A percentile compares a stretch with the other conserved stretches of the same genome.
Evolutionary conservation across 257 asterid species (phyloP).

Genomic region (Echium plantagineum): DNA sequence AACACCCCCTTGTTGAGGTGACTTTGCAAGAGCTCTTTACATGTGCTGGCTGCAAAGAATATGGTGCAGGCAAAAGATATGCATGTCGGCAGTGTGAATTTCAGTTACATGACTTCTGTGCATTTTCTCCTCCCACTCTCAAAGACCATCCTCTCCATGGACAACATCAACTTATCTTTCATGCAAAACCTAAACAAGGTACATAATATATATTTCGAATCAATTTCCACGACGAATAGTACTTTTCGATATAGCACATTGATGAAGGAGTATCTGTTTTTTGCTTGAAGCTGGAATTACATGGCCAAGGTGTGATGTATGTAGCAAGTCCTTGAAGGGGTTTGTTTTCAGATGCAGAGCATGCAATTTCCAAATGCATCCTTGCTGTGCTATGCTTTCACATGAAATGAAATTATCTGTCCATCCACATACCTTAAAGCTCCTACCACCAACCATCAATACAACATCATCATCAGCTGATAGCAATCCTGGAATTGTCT

Average conservation of each 20-base stretch:
- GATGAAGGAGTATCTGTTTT: neutral
- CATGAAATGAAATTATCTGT: slow-evolving; percentile 24
- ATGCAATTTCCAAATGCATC: slow-evolving; percentile 87
- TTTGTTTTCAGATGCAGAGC: slow-evolving; percentile 68
- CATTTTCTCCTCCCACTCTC: slow-evolving; percentile 37
- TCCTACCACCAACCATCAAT: slow-evolving; percentile 25
- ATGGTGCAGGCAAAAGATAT: slow-evolving; percentile 63
- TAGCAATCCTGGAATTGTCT: slow-evolving; percentile 8
- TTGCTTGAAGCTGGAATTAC: slow-evolving; percentile 36
- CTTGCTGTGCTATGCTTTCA: slow-evolving; percentile 74
- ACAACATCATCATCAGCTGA: slow-evolving; percentile 2
- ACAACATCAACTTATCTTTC: slow-evolving; percentile 71
- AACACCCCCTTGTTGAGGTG: slow-evolving; percentile 46
- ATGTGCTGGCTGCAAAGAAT: slow-evolving; percentile 70
- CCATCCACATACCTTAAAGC: slow-evolving; percentile 44
- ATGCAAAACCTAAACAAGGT: slow-evolving; percentile 62
- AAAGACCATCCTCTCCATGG: slow-evolving; percentile 65
- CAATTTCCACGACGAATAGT: too few relatives aligned
- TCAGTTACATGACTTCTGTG: slow-evolving; percentile 79
- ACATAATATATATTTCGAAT: neutral
- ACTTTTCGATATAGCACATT: too few relatives aligned
- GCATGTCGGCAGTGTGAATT: slow-evolving; percentile 58
- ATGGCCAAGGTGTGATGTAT: slow-evolving; percentile 65
- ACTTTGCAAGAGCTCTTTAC: slow-evolving; percentile 39
- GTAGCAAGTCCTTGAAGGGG: slow-evolving; percentile 57